Evolutionary conservation across 805 yeast species (phyloP).

Genomic region (Isabelozyma heimii): DNA sequence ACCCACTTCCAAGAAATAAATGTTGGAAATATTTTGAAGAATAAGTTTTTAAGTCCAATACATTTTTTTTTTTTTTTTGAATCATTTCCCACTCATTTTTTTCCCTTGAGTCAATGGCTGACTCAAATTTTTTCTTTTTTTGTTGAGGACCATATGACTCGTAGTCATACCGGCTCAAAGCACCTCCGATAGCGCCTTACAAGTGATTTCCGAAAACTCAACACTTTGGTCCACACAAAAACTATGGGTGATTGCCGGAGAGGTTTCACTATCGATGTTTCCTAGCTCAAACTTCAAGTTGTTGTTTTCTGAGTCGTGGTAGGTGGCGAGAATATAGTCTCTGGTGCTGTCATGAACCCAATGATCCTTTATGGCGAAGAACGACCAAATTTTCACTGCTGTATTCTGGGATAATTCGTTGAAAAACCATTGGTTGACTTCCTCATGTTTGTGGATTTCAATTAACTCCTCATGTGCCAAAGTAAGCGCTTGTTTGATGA

Average conservation of each 20-base stretch:
- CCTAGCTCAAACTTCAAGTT: conserved; percentile 29
- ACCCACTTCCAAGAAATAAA: not conserved
- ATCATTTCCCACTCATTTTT: not conserved
- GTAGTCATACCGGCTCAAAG: not conserved
- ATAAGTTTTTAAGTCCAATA: not conserved
- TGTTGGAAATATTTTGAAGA: not conserved
- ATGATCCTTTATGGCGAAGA: conserved; percentile 59
- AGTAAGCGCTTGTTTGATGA: conserved; percentile 52
- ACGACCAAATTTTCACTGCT: conserved; percentile 46
- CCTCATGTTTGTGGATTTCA: conserved; percentile 46
- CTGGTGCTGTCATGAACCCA: conserved; percentile 62
- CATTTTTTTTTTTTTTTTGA: not conserved
- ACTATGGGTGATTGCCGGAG: conserved; percentile 48
- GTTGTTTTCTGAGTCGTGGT: conserved; percentile 22
- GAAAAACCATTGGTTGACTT: conserved; percentile 50
- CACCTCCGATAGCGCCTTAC: conserved; percentile 9
- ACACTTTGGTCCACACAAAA: conserved; percentile 59
- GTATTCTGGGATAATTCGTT: conserved; percentile 16
- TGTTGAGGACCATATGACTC: not conserved
- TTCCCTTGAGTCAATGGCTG: not conserved
- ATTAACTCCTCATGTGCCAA: conserved; percentile 62
- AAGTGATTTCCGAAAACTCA: conserved; percentile 46
- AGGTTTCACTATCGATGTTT: conserved; percentile 20
- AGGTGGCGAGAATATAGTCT: conserved; percentile 36
- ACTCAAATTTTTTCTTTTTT: not conserved